Evolutionary conservation across 495 filamentous ascomycete genomes (phyloP).

Genomic region (Podospora pseudoanserina): DNA sequence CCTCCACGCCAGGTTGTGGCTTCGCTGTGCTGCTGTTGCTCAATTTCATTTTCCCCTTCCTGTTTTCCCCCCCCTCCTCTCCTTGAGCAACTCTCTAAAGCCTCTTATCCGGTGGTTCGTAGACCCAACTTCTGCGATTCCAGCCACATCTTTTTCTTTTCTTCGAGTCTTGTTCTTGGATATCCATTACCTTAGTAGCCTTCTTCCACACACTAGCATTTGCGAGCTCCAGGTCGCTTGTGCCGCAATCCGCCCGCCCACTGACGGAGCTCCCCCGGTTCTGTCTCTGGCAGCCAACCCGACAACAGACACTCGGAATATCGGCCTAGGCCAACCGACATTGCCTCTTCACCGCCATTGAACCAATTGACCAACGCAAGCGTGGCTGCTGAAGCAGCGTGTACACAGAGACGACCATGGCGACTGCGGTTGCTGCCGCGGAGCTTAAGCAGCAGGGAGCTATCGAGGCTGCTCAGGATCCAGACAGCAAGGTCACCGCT

Average conservation of each 20-base stretch:
- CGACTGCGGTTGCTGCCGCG: constrained; percentile 34
- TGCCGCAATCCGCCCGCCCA: constrained; percentile 20
- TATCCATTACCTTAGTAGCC: constrained; percentile 2
- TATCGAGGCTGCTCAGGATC: constrained; percentile 66
- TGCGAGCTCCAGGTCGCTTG: constrained; percentile 3
- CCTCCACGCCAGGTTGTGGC: constrained; percentile 1
- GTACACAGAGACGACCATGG: constrained; percentile 32
- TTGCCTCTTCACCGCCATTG: not conserved
- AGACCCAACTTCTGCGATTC: constrained; percentile 20
- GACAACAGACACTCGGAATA: not conserved
- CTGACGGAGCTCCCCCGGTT: constrained; percentile 1
- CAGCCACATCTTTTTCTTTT: constrained; percentile 11
- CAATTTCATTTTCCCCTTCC: constrained; percentile 7
- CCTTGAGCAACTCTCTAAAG: constrained; percentile 2
- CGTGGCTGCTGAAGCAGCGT: constrained; percentile 21
- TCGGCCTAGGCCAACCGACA: too few species aligned
- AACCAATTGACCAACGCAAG: constrained; percentile 24
- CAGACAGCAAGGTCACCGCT: constrained; percentile 62
- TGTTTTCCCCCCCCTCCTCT: not conserved
- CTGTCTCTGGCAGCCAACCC: constrained; percentile 1
- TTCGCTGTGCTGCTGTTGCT: constrained; percentile 8
- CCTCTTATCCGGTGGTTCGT: constrained; percentile 1
- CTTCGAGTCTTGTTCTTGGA: constrained; percentile 10
- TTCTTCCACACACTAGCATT: not conserved
- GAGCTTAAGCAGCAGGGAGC: constrained; percentile 79